Evolutionary conservation across 2,329 filamentous ascomycete species (phyloP).

Genomic region (Clarireedia homoeocarpa): DNA sequence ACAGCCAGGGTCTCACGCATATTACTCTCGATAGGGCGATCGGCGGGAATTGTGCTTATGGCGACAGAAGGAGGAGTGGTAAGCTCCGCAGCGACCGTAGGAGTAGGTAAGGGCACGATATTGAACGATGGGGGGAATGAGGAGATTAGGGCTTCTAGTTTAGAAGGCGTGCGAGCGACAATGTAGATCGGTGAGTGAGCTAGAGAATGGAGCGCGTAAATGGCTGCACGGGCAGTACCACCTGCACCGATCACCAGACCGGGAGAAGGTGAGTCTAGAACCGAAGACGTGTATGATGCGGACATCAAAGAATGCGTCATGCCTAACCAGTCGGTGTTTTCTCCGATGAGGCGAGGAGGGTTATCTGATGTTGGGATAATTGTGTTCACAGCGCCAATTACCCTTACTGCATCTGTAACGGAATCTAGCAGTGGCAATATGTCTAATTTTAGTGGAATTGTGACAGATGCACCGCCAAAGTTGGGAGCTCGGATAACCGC

Average conservation of each 20-base stretch:
- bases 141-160: conserved; percentile 57
- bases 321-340: conserved; percentile 94
- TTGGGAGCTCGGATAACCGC: conserved; percentile 58
- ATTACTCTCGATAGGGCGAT: conserved; percentile 67
- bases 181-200: conserved; percentile 82
- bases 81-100: conserved; percentile 42
- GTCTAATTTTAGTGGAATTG: conserved; percentile 88
- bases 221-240: conserved; percentile 83
- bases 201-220: conserved; percentile 79
- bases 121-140: conserved; percentile 70
- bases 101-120: conserved; percentile 53
- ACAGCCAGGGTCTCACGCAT: conserved; percentile 58
- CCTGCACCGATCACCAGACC: conserved; percentile 86
- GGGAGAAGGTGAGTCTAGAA: conserved; percentile 34
- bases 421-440: conserved; percentile 76
- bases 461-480: conserved; percentile 92
- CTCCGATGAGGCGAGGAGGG: conserved; percentile 56
- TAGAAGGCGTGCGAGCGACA: conserved; percentile 65
- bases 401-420: conserved; percentile 67
- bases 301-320: conserved; percentile 67
- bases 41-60: conserved; percentile 85
- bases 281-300: conserved; percentile 19
- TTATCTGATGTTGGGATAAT: conserved; percentile 54
- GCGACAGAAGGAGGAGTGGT: conserved; percentile 57
- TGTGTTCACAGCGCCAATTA: conserved; percentile 92